Evolutionary conservation across 2,329 filamentous ascomycete species (phyloP).

Genomic region (Fusarium sp.): DNA sequence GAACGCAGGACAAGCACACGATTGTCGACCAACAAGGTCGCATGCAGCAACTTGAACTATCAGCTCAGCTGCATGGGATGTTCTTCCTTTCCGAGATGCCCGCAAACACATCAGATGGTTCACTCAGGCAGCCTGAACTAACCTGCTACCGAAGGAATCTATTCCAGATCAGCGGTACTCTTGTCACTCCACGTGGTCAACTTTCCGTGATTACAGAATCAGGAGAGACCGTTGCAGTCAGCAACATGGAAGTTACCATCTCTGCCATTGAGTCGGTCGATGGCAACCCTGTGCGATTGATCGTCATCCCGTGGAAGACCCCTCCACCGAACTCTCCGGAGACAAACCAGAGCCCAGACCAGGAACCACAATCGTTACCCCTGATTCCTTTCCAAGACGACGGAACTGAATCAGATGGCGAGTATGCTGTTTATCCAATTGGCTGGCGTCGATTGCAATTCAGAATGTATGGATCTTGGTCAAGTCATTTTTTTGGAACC

Average conservation of each 20-base stretch:
- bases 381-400: conserved; percentile 75
- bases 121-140: conserved; percentile 78
- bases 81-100: conserved; percentile 88
- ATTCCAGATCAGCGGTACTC: conserved; percentile 93
- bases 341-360: conserved; percentile 74
- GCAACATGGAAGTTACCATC: conserved; percentile 85
- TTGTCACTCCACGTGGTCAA: conserved; percentile 82
- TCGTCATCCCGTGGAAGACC: conserved; percentile 98
- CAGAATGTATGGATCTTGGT: conserved; percentile 69
- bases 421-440: conserved; percentile 91
- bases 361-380: conserved; percentile 86
- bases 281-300: conserved; percentile 89
- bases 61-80: conserved; percentile 86
- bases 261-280: conserved; percentile 96
- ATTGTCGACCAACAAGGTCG: conserved; percentile 69
- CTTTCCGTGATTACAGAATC: conserved; percentile 85
- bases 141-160: conserved; percentile 96
- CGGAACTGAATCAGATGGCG: conserved; percentile 72
- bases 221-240: conserved; percentile 85
- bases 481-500: background rate
- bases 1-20: conserved; percentile 68
- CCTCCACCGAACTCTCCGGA: conserved; percentile 83
- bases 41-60: conserved; percentile 70
- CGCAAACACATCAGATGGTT: conserved; percentile 68
- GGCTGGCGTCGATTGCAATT: conserved; percentile 96